A percentile compares a stretch with the other conserved stretches of the same genome.
phyloP scores from a whole-genome alignment of 768 basidiomycete genomes.

The Hemileccinum rubropunctum region DNA sequence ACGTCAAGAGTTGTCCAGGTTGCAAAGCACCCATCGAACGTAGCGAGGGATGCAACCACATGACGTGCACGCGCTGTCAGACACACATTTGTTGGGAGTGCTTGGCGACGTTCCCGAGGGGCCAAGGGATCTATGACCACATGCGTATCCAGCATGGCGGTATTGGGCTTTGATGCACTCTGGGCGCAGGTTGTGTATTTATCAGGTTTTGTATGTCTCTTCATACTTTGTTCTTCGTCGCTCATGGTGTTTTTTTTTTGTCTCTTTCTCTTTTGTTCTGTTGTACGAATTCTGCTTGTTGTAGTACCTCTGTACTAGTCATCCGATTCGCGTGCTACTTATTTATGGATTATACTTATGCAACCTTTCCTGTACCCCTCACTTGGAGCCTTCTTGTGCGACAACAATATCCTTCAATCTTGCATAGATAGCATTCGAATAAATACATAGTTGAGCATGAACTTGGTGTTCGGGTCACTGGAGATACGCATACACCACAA shows the following conservation, averaged over 20 bases:
- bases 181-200: not conserved
- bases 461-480: conserved; percentile 10
- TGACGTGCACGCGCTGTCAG: conserved; percentile 72
- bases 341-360: conserved; percentile 28
- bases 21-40: conserved; percentile 73
- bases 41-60: conserved; percentile 76
- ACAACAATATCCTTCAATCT: no score
- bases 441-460: conserved; percentile 12
- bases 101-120: conserved; percentile 62
- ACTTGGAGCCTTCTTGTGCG: not conserved
- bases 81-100: conserved; percentile 85
- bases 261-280: not conserved
- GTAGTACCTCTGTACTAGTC: not conserved
- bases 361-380: conserved; percentile 1
- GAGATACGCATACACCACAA: conserved; percentile 39
- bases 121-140: conserved; percentile 73
- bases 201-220: not conserved
- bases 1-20: conserved; percentile 72
- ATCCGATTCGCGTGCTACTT: conserved; percentile 6
- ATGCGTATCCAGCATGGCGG: conserved; percentile 69
- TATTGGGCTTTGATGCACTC: conserved; percentile 41
- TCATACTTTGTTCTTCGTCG: conserved; percentile 5
- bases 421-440: conserved; percentile 15
- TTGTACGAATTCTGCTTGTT: conserved; percentile 17
- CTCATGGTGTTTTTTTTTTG: not conserved